Base-by-base conservation (phyloP, 208 protist genomes). In the Leishmania guyanensis region DNA sequence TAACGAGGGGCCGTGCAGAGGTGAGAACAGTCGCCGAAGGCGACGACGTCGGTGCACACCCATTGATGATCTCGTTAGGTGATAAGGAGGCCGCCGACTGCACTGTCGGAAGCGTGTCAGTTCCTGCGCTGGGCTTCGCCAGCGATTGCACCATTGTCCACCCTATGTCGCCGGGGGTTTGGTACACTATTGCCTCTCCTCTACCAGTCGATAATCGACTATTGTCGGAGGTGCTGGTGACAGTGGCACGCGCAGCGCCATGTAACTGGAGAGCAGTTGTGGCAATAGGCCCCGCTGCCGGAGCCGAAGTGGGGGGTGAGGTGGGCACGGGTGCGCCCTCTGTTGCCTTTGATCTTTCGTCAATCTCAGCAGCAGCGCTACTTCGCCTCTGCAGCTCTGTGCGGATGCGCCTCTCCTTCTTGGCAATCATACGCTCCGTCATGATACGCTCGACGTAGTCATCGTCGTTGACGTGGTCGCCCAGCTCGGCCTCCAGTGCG, bases 381-480 rank as follows among this genome's bases (percentile, higher is more conserved):
- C 64, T 10, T 46, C 81, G 82, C 8, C 73, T 64, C 64, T 62
- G 65, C 73, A 95, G 75, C 80, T 91, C 90, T 46, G 85, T 87
- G 16, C 81, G 83, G 14, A 97, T 80, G 0, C 90, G 89, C 75
- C 68, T 79, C 82, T 97, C 94, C 84, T 95, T 97, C 81, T 97
- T 97, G 20, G 77, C 89, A 36, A 97, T 94, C 79, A 97, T 88
- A 71, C 87, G 89, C 74, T 93, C 89, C 76, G 87, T 94, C 89
- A 97, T 93, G 51, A 96, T 51, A 48, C 86, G 81, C 86, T 97
- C 92, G 17, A 95, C 92, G 64, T 90, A 85, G 16, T 89, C 92
- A 74, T 93, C 91, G 72, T 95, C 90, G 71, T 95, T 86, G 56
- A 95, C 82, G n/a, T 78, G 83, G 26, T 94, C 91, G 36, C 85